phyloP scores from a whole-genome alignment of 1,139 yeast genomes.

The Geotrichum candidum region DNA sequence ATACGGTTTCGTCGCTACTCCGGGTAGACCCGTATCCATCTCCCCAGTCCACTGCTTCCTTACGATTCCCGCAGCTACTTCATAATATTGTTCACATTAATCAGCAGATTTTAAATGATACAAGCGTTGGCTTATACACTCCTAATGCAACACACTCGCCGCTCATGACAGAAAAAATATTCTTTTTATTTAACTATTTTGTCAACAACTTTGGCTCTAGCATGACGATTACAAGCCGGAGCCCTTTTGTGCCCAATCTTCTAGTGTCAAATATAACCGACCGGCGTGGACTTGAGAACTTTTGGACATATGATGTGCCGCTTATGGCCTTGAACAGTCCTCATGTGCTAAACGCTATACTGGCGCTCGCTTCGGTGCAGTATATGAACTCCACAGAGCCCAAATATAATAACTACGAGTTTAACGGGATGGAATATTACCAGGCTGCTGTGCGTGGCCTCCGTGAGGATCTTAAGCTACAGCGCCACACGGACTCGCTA shows the following conservation, averaged over 20 bases:
- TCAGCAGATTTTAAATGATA: neutral
- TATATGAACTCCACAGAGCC: conserved; percentile 4
- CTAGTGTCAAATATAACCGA: neutral
- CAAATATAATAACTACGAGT: neutral
- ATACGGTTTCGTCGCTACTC: neutral
- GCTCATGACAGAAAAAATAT: neutral
- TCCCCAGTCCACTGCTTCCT: neutral
- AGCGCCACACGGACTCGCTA: conserved; percentile 4
- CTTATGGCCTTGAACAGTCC: conserved; percentile 13
- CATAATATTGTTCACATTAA: neutral
- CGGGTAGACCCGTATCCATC: too few relatives aligned
- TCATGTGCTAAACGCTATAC: conserved; percentile 14
- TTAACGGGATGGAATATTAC: conserved; percentile 11
- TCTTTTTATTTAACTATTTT: conserved; percentile 5
- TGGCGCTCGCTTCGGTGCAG: conserved; percentile 12
- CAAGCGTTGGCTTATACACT: neutral
- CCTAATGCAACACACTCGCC: conserved; percentile 3
- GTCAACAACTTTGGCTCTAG: conserved; percentile 2
- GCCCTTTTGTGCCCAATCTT: neutral
- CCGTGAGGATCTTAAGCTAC: conserved; percentile 4
- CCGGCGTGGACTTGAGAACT: conserved; percentile 13
- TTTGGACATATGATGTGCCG: conserved; percentile 18
- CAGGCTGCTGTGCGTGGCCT: conserved; percentile 9
- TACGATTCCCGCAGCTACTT: neutral
- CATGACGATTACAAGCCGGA: conserved; percentile 1